Evolutionary conservation across 306 rosid species (phyloP).

Genomic region (Cajanus cajan): DNA sequence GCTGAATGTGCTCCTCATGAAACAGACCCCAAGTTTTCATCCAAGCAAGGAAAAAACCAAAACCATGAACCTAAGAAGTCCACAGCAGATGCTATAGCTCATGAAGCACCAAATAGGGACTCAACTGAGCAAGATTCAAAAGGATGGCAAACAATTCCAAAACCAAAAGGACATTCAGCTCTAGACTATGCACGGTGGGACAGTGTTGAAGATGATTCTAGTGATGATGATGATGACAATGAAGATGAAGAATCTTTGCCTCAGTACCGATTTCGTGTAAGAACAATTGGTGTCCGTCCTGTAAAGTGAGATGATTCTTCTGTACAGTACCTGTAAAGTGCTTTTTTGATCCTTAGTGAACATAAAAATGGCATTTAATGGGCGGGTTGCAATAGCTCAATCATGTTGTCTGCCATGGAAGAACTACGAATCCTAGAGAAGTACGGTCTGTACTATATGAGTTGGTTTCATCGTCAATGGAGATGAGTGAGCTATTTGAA

Average conservation of each 20-base stretch:
- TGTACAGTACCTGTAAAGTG: not conserved
- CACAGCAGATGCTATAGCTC: constrained; percentile 35
- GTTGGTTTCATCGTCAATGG: not conserved
- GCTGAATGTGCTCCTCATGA: constrained; percentile 28
- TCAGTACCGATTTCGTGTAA: constrained; percentile 76
- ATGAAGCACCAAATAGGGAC: constrained; percentile 39
- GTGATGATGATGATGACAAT: constrained; percentile 60
- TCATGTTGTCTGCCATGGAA: constrained; percentile 22
- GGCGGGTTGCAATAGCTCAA: constrained; percentile 23
- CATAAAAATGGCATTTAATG: constrained; percentile 1
- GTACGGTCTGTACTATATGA: not conserved
- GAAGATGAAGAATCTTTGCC: constrained; percentile 74
- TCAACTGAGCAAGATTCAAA: constrained; percentile 47
- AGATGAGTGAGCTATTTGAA: constrained; percentile 18
- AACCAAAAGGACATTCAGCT: constrained; percentile 93
- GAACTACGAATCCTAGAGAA: not conserved
- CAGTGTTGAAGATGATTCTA: constrained; percentile 85
- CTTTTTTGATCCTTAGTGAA: constrained; percentile 20
- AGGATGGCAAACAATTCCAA: constrained; percentile 92
- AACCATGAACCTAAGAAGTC: constrained; percentile 32
- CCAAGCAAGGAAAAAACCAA: constrained; percentile 46
- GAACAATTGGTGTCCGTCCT: constrained; percentile 70
- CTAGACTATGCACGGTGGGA: constrained; percentile 93
- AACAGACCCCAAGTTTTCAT: constrained; percentile 34
- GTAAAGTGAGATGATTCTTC: constrained; percentile 55